Evolutionary conservation across 1,284 basidiomycete species (phyloP).

Genomic region (Rhodotorula sp.): DNA sequence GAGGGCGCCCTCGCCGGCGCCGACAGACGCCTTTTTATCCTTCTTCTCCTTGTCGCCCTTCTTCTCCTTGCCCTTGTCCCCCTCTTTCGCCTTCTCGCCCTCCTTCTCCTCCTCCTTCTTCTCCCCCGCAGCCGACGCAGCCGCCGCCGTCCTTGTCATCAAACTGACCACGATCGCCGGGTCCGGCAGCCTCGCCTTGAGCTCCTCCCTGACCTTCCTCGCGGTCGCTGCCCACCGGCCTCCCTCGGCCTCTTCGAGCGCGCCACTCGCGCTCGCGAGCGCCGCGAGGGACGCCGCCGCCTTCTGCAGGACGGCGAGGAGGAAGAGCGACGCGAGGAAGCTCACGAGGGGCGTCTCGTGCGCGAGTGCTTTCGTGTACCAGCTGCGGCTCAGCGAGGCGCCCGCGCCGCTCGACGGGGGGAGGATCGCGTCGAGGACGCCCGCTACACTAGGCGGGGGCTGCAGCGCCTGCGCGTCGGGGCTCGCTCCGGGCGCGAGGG

Average conservation of each 20-base stretch:
- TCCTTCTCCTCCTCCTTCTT: neutral
- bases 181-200: slow-evolving; percentile 35
- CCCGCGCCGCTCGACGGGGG: slow-evolving; percentile 15
- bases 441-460: slow-evolving; percentile 55
- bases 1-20: slow-evolving; percentile 8
- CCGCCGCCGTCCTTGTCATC: slow-evolving; percentile 30
- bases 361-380: slow-evolving; percentile 43
- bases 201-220: slow-evolving; percentile 25
- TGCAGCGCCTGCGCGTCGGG: slow-evolving; percentile 53
- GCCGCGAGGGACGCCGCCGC: slow-evolving; percentile 23
- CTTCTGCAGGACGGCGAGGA: slow-evolving; percentile 42
- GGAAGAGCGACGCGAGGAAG: slow-evolving; percentile 40
- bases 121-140: neutral
- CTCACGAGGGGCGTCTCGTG: slow-evolving; percentile 42
- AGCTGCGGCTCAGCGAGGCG: slow-evolving; percentile 24
- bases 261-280: slow-evolving; percentile 18
- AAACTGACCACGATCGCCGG: slow-evolving; percentile 37
- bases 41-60: neutral
- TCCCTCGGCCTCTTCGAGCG: neutral
- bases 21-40: slow-evolving; percentile 4
- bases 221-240: slow-evolving; percentile 23
- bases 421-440: slow-evolving; percentile 60
- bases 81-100: slow-evolving; percentile 5
- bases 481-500: slow-evolving; percentile 53
- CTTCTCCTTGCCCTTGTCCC: neutral